These are phyloP conservation scores for Oryza coarctata DNA, from an alignment of 176 grass and related monocot species.

Conservation along the genomic window DNA sequence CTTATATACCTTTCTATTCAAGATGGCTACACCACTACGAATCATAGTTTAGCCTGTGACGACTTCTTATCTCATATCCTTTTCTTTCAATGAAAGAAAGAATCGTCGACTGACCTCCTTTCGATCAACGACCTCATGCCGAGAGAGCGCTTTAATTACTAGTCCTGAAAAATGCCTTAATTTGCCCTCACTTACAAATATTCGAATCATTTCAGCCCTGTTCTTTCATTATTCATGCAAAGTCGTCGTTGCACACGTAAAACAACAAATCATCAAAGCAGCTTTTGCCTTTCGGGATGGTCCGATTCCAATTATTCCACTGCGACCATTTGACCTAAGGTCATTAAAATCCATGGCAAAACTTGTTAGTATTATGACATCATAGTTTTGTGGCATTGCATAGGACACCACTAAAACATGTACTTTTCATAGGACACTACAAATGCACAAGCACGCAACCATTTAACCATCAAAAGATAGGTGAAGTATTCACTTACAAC, in stretches of 20 bases:
- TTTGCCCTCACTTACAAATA: neutral
- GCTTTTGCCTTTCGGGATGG: neutral
- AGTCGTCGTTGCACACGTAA: neutral
- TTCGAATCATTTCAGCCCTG: slow-evolving; percentile 38
- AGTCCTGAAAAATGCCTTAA: neutral
- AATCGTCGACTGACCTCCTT: slow-evolving; percentile 12
- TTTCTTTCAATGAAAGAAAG: slow-evolving; percentile 50
- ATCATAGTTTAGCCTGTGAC: neutral
- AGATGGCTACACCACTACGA: neutral
- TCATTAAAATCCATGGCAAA: too few relatives aligned
- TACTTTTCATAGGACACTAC: too few relatives aligned
- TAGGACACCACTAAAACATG: too few relatives aligned
- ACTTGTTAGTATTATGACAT: too few relatives aligned
- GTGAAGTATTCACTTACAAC: too few relatives aligned
- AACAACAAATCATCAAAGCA: neutral
- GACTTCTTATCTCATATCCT: slow-evolving; percentile 14
- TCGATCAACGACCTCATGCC: neutral
- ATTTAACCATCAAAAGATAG: too few relatives aligned
- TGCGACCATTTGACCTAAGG: neutral
- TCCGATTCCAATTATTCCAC: neutral
- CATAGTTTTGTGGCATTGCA: too few relatives aligned
- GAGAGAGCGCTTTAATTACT: too few relatives aligned
- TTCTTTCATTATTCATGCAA: neutral
- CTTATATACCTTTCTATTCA: neutral
- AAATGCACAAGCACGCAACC: too few relatives aligned